These are phyloP conservation scores for Saturnispora diversa DNA, from an alignment of 805 yeast genomes.

Conservation along the genomic window DNA sequence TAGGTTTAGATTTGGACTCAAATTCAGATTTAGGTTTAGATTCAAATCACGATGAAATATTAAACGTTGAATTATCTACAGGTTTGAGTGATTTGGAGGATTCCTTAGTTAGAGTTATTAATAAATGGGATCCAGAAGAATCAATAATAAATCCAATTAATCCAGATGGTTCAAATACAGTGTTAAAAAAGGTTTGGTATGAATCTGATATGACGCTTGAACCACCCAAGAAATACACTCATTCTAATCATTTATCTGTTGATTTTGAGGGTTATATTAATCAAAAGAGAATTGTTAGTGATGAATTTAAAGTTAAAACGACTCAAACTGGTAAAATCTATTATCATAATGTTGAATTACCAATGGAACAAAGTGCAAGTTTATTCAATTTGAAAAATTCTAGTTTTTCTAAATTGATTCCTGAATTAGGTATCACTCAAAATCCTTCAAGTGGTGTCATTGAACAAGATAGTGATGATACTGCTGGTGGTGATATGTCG, in stretches of 20 bases:
- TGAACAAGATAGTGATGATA: slow-evolving; percentile 1
- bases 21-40: too few species aligned
- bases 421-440: slow-evolving; percentile 26
- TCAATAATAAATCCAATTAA: background rate
- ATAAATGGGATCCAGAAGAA: slow-evolving; percentile 28
- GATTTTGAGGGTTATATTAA: slow-evolving; percentile 26
- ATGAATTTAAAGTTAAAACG: slow-evolving; percentile 25
- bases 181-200: slow-evolving; percentile 24
- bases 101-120: slow-evolving; percentile 35
- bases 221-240: background rate
- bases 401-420: slow-evolving; percentile 20
- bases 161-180: slow-evolving; percentile 15
- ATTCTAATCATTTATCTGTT: slow-evolving; percentile 9
- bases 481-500: background rate
- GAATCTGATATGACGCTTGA: background rate
- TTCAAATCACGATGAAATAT: background rate
- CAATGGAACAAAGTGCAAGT: slow-evolving; percentile 21
- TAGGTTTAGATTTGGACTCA: too few species aligned
- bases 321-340: slow-evolving; percentile 19
- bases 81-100: slow-evolving; percentile 24
- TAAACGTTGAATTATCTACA: slow-evolving; percentile 5
- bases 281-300: slow-evolving; percentile 27
- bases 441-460: slow-evolving; percentile 13
- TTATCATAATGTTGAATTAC: slow-evolving; percentile 12
- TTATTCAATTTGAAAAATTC: slow-evolving; percentile 14